Base-by-base conservation (phyloP, 2,329 filamentous ascomycete genomes). In the Lizonia empirigonia region DNA sequence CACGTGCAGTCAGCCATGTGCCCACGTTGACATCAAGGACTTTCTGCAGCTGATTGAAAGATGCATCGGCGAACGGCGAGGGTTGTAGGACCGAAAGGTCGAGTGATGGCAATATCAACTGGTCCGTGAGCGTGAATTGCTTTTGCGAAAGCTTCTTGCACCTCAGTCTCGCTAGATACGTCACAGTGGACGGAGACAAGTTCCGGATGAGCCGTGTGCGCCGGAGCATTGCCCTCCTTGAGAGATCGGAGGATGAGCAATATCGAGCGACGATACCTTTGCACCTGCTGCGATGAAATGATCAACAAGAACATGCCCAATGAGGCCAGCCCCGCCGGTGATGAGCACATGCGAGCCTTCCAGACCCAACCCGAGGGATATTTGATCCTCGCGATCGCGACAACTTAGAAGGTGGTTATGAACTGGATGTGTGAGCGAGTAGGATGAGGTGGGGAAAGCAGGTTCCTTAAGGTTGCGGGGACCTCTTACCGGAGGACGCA, bases 11-110 rank as follows among this genome's bases (percentile, higher is more conserved):
- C 26, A 78, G 53, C 58, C 59, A 64, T 9, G 63, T 68, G 5
- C 67, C 67, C 13, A 78, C 67, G 50, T 80, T 80, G 36, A 78
- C 71, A 29, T 74, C 62, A 29, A 78, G 69, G 2, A 78, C 75
- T 3, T 65, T 60, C 44, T 69, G 63, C 64, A 76, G 76, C 35
- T 76, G 71, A 38, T 56, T 58, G 3, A 76, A 70, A 4, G 69
- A 67, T 62, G 77, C 74, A 45, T 78, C 76, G 9, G 68, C 72
- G 6, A 78, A 67, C 10, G 63, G 66, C 3, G 68, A 62, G 41
- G 71, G 74, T 4, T 60, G 50, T 13, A 79, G 63, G 18, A 75
- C 74, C 37, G 71, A 75, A 10, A 79, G 63, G 51, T 80, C 77
- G 10, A 79, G 67, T 2, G 70, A 80, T 66, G 56, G 74, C 77